Conservation (phyloP, 2,329 filamentous ascomycete genomes). For the Verticillium longisporum region DNA sequence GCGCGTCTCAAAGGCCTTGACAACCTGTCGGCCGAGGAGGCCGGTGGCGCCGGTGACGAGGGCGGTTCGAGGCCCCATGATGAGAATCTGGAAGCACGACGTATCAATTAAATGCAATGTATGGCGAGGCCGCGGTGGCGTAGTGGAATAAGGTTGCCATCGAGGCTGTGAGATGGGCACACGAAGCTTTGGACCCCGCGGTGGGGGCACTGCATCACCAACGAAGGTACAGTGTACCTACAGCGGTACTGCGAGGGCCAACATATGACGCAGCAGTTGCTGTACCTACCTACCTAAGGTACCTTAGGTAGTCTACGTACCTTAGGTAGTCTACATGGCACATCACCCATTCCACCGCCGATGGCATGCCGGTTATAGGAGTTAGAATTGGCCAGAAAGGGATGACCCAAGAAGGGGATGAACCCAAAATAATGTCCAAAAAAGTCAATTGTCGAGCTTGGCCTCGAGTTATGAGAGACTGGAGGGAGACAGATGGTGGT, state of each 20-base stretch:
- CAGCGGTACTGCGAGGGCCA: background rate
- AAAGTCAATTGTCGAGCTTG: no score
- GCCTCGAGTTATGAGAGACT: no score
- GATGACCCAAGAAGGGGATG: no score
- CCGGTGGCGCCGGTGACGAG: conserved; percentile 82
- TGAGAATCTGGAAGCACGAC: background rate
- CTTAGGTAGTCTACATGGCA: no score
- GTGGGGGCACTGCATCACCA: background rate
- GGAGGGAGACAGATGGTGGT: no score
- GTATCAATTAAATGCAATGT: background rate
- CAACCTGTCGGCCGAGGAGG: conserved; percentile 73
- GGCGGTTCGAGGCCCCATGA: conserved; percentile 42
- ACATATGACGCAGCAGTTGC: background rate
- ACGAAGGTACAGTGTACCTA: background rate
- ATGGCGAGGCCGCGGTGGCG: background rate
- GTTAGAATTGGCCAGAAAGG: no score
- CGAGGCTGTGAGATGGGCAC: background rate
- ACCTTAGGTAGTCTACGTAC: no score
- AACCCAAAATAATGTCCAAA: no score
- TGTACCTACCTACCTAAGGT: background rate
- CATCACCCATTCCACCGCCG: no score
- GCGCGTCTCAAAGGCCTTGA: conserved; percentile 59
- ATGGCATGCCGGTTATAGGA: no score
- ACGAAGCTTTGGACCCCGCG: background rate
- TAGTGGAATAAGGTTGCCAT: background rate